Conservation (phyloP, 768 basidiomycete genomes). For the Vararia minispora region DNA sequence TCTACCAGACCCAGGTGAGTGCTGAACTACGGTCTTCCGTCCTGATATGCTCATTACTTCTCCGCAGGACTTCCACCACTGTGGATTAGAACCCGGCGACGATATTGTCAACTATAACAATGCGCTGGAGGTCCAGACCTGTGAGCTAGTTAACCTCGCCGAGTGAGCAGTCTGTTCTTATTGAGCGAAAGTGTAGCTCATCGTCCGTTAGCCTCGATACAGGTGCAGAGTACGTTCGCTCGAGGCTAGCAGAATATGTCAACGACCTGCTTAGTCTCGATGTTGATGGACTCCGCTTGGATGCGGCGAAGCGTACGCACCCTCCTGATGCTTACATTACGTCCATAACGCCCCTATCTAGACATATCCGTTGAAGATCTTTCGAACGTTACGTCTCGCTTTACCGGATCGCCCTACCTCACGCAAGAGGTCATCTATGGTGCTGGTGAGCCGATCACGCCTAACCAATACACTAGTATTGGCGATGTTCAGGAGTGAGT, state of each 20-base stretch:
- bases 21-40: no score
- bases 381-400: conserved; percentile 13
- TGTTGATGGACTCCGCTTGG: conserved; percentile 16
- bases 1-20: no score
- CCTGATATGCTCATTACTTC: no score
- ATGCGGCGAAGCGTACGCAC: conserved; percentile 17
- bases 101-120: conserved; percentile 30
- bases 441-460: conserved; percentile 17
- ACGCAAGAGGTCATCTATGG: conserved; percentile 22
- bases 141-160: conserved; percentile 19
- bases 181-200: conserved; percentile 1
- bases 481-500: conserved; percentile 20
- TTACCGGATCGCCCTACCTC: conserved; percentile 15
- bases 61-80: conserved; percentile 42
- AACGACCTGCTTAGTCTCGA: conserved; percentile 21
- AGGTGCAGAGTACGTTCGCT: conserved; percentile 18
- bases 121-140: conserved; percentile 31
- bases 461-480: conserved; percentile 16
- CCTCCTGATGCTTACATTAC: background rate
- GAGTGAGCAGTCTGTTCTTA: conserved; percentile 16
- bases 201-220: conserved; percentile 15
- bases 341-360: background rate
- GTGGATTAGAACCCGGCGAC: conserved; percentile 30
- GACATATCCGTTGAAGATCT: conserved; percentile 17
- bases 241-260: conserved; percentile 15